A percentile compares a stretch with the other conserved stretches of the same genome.
phyloP scores from a whole-genome alignment of 306 rosid genomes.

The Vigna hirtella region DNA sequence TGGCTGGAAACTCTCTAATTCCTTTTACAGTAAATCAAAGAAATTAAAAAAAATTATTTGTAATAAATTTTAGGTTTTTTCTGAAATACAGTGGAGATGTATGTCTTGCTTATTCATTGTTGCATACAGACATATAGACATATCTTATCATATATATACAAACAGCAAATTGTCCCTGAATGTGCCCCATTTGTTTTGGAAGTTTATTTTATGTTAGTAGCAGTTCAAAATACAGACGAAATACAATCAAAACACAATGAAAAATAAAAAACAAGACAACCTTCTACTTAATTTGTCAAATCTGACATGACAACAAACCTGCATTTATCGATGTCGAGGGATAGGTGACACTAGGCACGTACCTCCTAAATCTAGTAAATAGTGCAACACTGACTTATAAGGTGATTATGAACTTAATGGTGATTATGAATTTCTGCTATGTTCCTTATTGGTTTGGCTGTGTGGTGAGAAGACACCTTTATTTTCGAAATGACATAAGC shows the following conservation, averaged over 20 bases:
- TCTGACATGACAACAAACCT: constrained; percentile 6
- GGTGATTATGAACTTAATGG: not conserved
- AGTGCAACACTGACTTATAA: not conserved
- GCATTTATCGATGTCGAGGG: not conserved
- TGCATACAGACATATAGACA: not conserved
- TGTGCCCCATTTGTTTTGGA: not conserved
- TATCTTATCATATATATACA: not conserved
- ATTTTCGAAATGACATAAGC: not conserved
- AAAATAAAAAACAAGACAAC: not conserved
- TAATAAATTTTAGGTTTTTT: too few relatives aligned
- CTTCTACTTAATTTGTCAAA: not conserved
- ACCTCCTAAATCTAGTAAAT: not conserved
- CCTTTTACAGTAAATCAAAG: too few relatives aligned
- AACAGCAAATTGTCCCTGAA: not conserved
- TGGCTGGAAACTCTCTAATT: not conserved
- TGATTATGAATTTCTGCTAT: not conserved
- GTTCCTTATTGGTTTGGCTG: not conserved
- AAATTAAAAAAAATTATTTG: not conserved
- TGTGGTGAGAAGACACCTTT: not conserved
- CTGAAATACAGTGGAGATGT: too few relatives aligned
- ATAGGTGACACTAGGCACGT: not conserved
- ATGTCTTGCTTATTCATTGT: not conserved
- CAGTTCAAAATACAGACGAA: not conserved
- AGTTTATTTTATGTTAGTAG: not conserved
- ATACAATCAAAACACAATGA: not conserved